Evolutionary conservation across 2,329 filamentous ascomycete genomes (phyloP).

Genomic region (Ceratocystis ficicola): DNA sequence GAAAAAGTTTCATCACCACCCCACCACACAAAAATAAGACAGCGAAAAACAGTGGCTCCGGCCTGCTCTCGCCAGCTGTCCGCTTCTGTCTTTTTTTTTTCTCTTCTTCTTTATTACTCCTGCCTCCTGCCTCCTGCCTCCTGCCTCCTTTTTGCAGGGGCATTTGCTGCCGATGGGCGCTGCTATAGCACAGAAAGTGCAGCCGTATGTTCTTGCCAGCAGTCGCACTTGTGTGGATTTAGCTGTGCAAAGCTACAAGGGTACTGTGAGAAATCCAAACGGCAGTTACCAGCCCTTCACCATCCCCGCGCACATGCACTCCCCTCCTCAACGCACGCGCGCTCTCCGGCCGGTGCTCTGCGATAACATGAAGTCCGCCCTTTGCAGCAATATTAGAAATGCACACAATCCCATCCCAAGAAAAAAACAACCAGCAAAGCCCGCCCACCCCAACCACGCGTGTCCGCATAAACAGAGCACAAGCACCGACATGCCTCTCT

Average conservation of each 20-base stretch:
- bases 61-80: too few species aligned
- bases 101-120: not conserved
- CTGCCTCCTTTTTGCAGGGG: not conserved
- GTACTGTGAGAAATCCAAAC: not conserved
- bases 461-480: not conserved
- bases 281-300: not conserved
- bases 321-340: not conserved
- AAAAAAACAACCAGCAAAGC: not conserved
- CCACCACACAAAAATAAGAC: too few species aligned
- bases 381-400: not conserved
- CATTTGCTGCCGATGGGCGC: too few species aligned
- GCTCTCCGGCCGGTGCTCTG: not conserved
- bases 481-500: not conserved
- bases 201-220: not conserved
- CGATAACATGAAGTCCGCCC: not conserved
- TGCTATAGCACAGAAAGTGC: not conserved
- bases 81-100: not conserved
- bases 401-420: not conserved
- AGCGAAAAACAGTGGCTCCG: too few species aligned
- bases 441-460: not conserved
- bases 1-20: not conserved
- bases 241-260: not conserved
- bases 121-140: not conserved
- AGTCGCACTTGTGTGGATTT: not conserved
- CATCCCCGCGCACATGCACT: not conserved